Conservation (phyloP, 169 alveolate species). For the Prorocentrum cordatum region DNA sequence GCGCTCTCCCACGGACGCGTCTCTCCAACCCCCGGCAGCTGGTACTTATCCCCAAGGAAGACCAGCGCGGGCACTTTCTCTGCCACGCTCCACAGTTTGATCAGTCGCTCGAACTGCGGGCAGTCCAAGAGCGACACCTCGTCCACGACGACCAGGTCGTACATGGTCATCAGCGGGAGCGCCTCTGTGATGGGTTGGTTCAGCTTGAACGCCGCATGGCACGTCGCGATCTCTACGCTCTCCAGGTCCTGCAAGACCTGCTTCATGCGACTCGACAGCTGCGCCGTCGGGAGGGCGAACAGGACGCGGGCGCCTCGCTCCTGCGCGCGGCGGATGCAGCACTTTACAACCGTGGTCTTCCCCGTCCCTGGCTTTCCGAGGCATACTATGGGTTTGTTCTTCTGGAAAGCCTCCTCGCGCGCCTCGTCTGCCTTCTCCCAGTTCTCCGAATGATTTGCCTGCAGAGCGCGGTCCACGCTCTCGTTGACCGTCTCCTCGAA, state of each 20-base stretch:
- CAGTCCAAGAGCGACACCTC: neutral
- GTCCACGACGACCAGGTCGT: constrained; percentile 9
- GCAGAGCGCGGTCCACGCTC: too few species aligned
- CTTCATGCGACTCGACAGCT: neutral
- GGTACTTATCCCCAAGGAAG: constrained; percentile 16
- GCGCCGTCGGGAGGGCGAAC: neutral
- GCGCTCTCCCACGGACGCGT: neutral
- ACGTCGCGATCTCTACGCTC: constrained; percentile 1
- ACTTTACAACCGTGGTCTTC: neutral
- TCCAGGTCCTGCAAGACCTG: neutral
- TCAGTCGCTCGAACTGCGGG: constrained; percentile 12
- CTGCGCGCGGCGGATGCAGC: neutral
- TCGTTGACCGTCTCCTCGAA: too few species aligned
- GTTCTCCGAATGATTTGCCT: too few species aligned
- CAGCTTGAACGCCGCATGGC: neutral
- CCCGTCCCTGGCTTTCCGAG: constrained; percentile 42
- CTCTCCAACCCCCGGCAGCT: neutral
- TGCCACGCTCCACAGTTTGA: neutral
- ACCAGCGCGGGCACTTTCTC: constrained; percentile 1
- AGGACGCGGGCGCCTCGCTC: neutral
- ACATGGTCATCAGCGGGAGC: neutral
- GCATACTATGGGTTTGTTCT: too few species aligned
- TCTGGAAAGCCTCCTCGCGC: too few species aligned
- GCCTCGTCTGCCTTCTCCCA: too few species aligned
- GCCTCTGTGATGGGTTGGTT: neutral